Percentiles rank a stretch among this genome's conserved stretches.
These are phyloP conservation scores for Rhizophora apiculata DNA, from an alignment of 345 rosid genomes.

Conservation along the genomic window DNA sequence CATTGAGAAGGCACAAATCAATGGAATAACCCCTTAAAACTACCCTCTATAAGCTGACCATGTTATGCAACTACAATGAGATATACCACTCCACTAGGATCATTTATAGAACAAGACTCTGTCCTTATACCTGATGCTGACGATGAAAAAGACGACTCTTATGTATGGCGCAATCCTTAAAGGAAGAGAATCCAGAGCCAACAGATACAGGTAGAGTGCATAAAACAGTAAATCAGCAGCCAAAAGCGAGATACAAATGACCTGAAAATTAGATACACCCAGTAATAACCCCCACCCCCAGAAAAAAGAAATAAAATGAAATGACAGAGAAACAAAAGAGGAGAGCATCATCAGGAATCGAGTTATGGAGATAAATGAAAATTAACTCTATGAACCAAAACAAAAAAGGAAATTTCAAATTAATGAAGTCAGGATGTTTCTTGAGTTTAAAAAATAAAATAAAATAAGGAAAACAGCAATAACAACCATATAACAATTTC, in stretches of 20 bases:
- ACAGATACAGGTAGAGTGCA: constrained; percentile 69
- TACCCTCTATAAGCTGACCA: not conserved
- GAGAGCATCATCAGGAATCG: not conserved
- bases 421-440: not conserved
- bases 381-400: not conserved
- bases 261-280: constrained; percentile 50
- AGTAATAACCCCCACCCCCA: not conserved
- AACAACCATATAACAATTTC: not conserved
- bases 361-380: not conserved
- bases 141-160: constrained; percentile 74
- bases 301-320: constrained; percentile 1
- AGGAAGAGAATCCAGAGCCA: constrained; percentile 65
- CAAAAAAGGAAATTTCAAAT: not conserved
- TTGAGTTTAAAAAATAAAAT: not conserved
- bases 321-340: not conserved
- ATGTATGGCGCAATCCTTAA: constrained; percentile 81
- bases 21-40: not conserved
- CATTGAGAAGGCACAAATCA: not conserved
- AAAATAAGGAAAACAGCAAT: not conserved
- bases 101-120: not conserved
- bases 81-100: too few relatives aligned
- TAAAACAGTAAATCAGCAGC: constrained; percentile 70
- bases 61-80: not conserved
- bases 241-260: constrained; percentile 56
- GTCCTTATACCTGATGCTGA: constrained; percentile 60